Percentiles rank a stretch among this genome's conserved stretches.
Conservation (phyloP, 768 basidiomycete genomes). For the Pleurotus pulmonarius region DNA sequence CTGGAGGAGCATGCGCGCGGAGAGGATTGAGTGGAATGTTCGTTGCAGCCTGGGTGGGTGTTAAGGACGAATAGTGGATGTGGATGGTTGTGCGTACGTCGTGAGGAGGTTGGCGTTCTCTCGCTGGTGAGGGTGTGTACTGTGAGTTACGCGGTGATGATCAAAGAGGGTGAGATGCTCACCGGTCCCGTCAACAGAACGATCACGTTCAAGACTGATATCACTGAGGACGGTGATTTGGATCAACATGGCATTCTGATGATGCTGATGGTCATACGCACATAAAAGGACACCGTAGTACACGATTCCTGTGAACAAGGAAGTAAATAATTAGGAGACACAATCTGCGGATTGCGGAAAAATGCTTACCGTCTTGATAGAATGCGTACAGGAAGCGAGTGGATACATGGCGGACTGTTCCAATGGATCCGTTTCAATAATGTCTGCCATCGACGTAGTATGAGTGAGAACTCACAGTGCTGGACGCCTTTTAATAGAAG, state of each 20-base stretch:
- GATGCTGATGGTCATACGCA: not conserved
- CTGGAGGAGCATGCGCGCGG: slow-evolving; percentile 6
- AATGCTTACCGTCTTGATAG: slow-evolving; percentile 4
- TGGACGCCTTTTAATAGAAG: slow-evolving; percentile 2
- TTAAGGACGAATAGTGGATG: not conserved
- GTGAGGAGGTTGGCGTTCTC: not conserved
- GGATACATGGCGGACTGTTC: slow-evolving; percentile 4
- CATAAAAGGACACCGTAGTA: not conserved
- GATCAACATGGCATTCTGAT: not conserved
- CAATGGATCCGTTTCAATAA: not conserved
- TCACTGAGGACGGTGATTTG: not conserved
- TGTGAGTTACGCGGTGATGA: not conserved
- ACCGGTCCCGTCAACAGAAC: not conserved
- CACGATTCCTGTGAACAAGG: not conserved
- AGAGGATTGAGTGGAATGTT: slow-evolving; percentile 6
- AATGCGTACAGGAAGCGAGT: not conserved
- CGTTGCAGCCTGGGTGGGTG: slow-evolving; percentile 6
- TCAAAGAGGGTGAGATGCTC: not conserved
- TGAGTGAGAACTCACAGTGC: not conserved
- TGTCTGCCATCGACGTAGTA: not conserved
- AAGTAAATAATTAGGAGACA: not conserved
- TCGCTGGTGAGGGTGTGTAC: not conserved
- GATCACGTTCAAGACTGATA: slow-evolving; percentile 1
- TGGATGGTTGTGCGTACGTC: not conserved
- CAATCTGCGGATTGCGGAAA: no score